A percentile compares a stretch with the other conserved stretches of the same genome.
Conservation (phyloP, 306 rosid species). For the Castanopsis chinensis region DNA sequence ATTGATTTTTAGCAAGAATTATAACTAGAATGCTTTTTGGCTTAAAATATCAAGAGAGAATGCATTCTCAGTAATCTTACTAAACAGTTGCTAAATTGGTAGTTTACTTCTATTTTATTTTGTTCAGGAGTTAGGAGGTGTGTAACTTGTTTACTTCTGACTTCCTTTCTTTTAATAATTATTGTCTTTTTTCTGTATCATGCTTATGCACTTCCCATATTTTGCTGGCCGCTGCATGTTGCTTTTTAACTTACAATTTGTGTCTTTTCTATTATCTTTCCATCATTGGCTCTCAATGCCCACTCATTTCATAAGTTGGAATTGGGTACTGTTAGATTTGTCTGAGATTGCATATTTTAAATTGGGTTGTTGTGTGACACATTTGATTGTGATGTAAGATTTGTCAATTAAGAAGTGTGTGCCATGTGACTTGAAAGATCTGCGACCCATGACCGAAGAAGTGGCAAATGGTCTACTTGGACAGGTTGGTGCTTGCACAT, state of each 20-base stretch:
- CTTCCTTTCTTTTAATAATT: too few relatives aligned
- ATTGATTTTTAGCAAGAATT: too few relatives aligned
- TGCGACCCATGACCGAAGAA: constrained; percentile 69
- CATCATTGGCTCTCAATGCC: neutral
- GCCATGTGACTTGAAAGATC: constrained; percentile 64
- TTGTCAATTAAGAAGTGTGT: constrained; percentile 63
- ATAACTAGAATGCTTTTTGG: too few relatives aligned
- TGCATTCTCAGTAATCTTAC: too few relatives aligned
- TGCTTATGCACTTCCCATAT: neutral
- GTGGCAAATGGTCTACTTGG: constrained; percentile 53
- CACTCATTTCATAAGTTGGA: neutral
- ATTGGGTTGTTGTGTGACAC: neutral
- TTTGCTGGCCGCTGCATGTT: neutral
- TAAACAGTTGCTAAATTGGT: neutral
- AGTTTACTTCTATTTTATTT: neutral
- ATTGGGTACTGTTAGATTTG: neutral
- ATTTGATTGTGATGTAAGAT: constrained; percentile 38
- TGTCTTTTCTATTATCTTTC: neutral
- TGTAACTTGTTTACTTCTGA: too few relatives aligned
- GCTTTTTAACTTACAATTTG: neutral
- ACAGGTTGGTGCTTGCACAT: constrained; percentile 41
- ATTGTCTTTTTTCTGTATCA: neutral
- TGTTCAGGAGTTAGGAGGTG: too few relatives aligned
- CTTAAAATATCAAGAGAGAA: too few relatives aligned
- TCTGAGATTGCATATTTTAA: neutral